Evolutionary conservation across 495 filamentous ascomycete genomes (phyloP).

Genomic region (Xylaria sp.): DNA sequence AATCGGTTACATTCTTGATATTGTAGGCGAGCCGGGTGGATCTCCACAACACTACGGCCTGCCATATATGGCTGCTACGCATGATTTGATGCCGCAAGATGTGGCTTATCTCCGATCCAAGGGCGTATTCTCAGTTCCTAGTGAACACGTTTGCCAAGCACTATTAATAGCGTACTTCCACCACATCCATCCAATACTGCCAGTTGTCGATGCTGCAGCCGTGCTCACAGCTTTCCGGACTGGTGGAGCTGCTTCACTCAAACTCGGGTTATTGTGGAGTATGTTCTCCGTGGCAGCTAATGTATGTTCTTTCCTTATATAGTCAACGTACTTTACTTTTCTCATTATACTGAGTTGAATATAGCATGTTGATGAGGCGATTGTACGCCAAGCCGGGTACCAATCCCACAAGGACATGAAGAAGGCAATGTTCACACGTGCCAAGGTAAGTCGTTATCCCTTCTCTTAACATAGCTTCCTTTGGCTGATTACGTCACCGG

Average conservation of each 20-base stretch:
- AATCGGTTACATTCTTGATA: conserved; percentile 13
- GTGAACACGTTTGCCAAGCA: conserved; percentile 1
- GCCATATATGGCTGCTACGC: not conserved
- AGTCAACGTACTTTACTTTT: not conserved
- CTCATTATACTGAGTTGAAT: conserved; percentile 22
- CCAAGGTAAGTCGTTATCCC: conserved; percentile 23
- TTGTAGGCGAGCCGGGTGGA: not conserved
- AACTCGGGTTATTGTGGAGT: not conserved
- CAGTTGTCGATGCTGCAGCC: conserved; percentile 45
- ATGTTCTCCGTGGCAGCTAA: conserved; percentile 16
- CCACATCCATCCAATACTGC: conserved; percentile 50
- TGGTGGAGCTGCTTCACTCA: conserved; percentile 29
- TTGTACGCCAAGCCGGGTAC: conserved; percentile 20
- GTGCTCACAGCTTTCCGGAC: conserved; percentile 39
- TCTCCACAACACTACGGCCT: conserved; percentile 3
- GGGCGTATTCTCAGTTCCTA: conserved; percentile 6
- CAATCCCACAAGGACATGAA: conserved; percentile 27
- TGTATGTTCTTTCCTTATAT: not conserved
- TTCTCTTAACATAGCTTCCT: not conserved
- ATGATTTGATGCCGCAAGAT: conserved; percentile 6
- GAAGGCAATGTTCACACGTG: conserved; percentile 15
- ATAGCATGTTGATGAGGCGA: conserved; percentile 33
- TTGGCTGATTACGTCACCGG: not conserved
- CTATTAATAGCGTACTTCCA: conserved; percentile 32
- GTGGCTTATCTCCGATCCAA: conserved; percentile 11